Percentiles rank a stretch among this genome's conserved stretches.
Evolutionary conservation across 345 rosid species (phyloP).

Genomic region (Acer saccharum): DNA sequence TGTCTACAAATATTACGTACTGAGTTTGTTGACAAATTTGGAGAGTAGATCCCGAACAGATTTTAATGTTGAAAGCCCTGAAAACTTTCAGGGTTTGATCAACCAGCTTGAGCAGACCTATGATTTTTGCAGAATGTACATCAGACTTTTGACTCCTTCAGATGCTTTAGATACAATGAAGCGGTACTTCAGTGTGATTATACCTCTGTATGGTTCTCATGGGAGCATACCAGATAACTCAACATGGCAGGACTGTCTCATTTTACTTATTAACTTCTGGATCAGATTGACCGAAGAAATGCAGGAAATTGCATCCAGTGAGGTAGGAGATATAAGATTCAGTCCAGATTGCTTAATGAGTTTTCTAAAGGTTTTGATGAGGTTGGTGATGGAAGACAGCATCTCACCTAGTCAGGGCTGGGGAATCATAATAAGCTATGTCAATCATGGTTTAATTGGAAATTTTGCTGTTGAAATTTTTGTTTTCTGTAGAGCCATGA

Average conservation of each 20-base stretch:
- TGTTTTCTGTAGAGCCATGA: constrained; percentile 74
- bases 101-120: constrained; percentile 70
- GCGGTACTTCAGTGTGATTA: constrained; percentile 50
- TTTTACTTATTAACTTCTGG: constrained; percentile 78
- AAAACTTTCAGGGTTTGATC: constrained; percentile 63
- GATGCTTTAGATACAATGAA: constrained; percentile 68
- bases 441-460: constrained; percentile 52
- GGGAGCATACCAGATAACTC: constrained; percentile 76
- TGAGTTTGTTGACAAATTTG: constrained; percentile 50
- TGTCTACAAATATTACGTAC: constrained; percentile 66
- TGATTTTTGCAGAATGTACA: constrained; percentile 51
- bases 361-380: constrained; percentile 66
- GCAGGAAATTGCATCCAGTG: constrained; percentile 49
- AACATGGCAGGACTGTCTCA: constrained; percentile 91
- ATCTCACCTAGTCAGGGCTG: constrained; percentile 94
- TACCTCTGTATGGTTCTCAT: constrained; percentile 45
- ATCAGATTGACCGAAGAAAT: constrained; percentile 76
- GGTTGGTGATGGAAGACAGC: constrained; percentile 80
- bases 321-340: constrained; percentile 37
- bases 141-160: constrained; percentile 60
- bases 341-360: constrained; percentile 57
- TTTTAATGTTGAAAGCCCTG: constrained; percentile 53
- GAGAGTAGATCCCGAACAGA: constrained; percentile 49
- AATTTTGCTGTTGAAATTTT: constrained; percentile 50
- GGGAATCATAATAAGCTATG: constrained; percentile 59